These are phyloP conservation scores for Pichia sp. DNA, from an alignment of 1,139 yeast species.

Conservation along the genomic window DNA sequence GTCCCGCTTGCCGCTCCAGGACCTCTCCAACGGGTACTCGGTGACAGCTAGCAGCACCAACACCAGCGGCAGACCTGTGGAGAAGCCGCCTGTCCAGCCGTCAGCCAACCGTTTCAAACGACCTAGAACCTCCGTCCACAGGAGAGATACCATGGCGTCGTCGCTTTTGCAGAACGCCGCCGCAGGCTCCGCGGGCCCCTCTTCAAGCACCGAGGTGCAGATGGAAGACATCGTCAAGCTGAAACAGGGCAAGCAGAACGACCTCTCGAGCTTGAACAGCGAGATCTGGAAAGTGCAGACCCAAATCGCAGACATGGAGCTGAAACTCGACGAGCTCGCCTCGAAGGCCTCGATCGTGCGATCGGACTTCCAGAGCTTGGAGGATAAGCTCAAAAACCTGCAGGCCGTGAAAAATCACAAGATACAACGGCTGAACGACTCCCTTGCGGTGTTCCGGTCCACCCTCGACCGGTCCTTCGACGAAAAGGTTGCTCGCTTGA, in stretches of 20 bases:
- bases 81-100: neutral
- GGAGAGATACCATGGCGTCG: slow-evolving; percentile 3
- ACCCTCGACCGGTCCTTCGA: slow-evolving; percentile 19
- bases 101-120: neutral
- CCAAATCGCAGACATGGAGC: slow-evolving; percentile 25
- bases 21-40: neutral
- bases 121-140: neutral
- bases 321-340: slow-evolving; percentile 22
- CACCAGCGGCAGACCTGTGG: neutral
- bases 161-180: slow-evolving; percentile 1
- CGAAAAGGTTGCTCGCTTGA: slow-evolving; percentile 18
- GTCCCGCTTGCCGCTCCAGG: slow-evolving; percentile 1
- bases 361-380: slow-evolving; percentile 17
- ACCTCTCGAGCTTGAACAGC: slow-evolving; percentile 11
- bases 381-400: slow-evolving; percentile 16
- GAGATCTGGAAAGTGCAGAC: slow-evolving; percentile 25
- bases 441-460: slow-evolving; percentile 15
- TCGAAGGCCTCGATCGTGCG: slow-evolving; percentile 15
- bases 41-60: neutral
- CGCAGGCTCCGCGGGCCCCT: neutral
- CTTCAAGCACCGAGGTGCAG: slow-evolving; percentile 2
- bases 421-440: slow-evolving; percentile 15
- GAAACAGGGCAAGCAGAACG: slow-evolving; percentile 11
- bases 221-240: slow-evolving; percentile 5
- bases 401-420: slow-evolving; percentile 8